phyloP scores from a whole-genome alignment of 805 yeast genomes.

The Teunomyces gatunensis region DNA sequence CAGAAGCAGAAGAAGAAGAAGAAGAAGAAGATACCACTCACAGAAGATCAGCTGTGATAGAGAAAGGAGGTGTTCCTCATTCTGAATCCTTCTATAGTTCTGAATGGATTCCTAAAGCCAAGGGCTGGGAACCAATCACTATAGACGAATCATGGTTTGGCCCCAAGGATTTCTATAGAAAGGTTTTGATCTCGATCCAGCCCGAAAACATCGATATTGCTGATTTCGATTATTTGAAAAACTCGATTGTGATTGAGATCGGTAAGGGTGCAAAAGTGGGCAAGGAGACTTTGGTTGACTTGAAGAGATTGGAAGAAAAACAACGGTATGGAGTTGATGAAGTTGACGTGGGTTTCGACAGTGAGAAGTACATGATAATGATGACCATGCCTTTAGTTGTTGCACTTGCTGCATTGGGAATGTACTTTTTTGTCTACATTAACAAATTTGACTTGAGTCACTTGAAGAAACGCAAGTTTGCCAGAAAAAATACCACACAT shows the following conservation, averaged over 20 bases:
- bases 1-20: constrained; percentile 12
- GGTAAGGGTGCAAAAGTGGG: constrained; percentile 54
- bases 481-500: constrained; percentile 24
- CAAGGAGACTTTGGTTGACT: constrained; percentile 45
- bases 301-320: constrained; percentile 36
- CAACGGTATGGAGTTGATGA: constrained; percentile 29
- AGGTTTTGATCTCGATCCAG: constrained; percentile 68
- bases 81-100: constrained; percentile 56
- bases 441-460: constrained; percentile 50
- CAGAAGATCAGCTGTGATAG: constrained; percentile 32
- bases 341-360: constrained; percentile 47
- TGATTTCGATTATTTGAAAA: constrained; percentile 53
- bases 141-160: constrained; percentile 63
- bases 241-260: constrained; percentile 44
- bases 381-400: constrained; percentile 69
- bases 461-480: constrained; percentile 31
- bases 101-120: constrained; percentile 63
- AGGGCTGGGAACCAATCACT: constrained; percentile 65
- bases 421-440: constrained; percentile 61
- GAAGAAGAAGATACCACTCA: not conserved
- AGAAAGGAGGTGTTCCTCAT: constrained; percentile 35
- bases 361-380: constrained; percentile 60
- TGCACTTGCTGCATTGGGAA: constrained; percentile 52
- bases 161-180: constrained; percentile 46
- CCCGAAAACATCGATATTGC: constrained; percentile 66